Conservation (phyloP, 306 rosid genomes). For the Rosa rugosa region DNA sequence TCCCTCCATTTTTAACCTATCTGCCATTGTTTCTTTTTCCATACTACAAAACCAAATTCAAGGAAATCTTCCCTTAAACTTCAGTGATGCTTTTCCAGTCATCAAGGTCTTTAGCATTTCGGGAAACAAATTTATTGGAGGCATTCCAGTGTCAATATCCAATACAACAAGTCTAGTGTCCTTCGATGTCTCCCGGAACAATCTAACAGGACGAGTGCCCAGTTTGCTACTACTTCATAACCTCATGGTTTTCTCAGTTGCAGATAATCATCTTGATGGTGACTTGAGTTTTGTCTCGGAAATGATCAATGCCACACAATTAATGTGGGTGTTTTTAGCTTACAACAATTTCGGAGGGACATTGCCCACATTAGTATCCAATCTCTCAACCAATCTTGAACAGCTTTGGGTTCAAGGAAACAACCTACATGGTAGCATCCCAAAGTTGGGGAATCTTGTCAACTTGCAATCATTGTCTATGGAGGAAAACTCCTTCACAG, state of each 20-base stretch:
- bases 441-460: not conserved
- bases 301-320: not conserved
- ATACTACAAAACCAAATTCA: not conserved
- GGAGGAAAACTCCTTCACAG: not conserved
- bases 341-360: not conserved
- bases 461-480: not conserved
- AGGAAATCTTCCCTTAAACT: not conserved
- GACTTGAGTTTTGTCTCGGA: not conserved
- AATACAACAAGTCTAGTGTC: not conserved
- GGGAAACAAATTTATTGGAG: not conserved
- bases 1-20: constrained; percentile 25
- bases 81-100: not conserved
- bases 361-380: not conserved
- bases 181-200: rapidly evolving
- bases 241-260: not conserved
- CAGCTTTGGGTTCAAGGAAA: not conserved
- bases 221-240: not conserved
- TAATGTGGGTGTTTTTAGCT: not conserved
- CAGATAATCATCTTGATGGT: not conserved
- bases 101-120: not conserved
- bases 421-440: not conserved
- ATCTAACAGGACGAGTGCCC: not conserved
- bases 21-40: not conserved
- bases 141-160: not conserved
- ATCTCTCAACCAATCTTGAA: not conserved